Base-by-base conservation (phyloP, 345 rosid species). In the Euphorbia lathyris region DNA sequence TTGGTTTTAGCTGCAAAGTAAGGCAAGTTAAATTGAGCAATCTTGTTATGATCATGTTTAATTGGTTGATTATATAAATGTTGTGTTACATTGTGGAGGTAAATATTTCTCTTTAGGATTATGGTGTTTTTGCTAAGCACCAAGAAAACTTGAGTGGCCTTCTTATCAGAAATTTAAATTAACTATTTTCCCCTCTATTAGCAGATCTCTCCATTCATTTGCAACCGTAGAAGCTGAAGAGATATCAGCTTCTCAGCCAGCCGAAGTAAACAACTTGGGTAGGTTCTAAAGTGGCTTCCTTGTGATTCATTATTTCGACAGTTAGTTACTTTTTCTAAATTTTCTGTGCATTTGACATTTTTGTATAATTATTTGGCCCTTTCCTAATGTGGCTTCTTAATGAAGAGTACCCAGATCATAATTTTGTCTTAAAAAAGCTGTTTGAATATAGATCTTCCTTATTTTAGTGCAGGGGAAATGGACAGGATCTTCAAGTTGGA, bases 381-480 rank as follows among this genome's bases (percentile, higher is more conserved):
- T 53, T 3, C n/a, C n/a, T n/a, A n/a, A n/a, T n/a, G n/a, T n/a
- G n/a, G n/a, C n/a, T n/a, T n/a, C n/a, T n/a, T n/a, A n/a, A n/a
- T n/a, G n/a, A n/a, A n/a, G n/a, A n/a, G n/a, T 45, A n/a, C 25
- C 12, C 4, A 36, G 27, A 50, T 32, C 1, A 30, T 65, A 23
- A 36, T 17, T 27, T 26, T 66, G n/a, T 10, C n/a, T n/a, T n/a
- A n/a, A 38, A 40, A 26, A 51, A 26, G 32, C 9, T 72, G 29
- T 58, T 68, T 77, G 71, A 63, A 58, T 52, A 26, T 65, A 30
- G 59, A 69, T 68, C 32, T 71, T 57, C 32, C 64, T 11, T 29
- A n/a, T 45, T 83, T 68, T 68, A 95, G 99, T 95, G 83, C 96
- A 84, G 82, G 99, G 99, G 4, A 90, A 87, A 79, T 92, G 97